Evolutionary conservation across 129 eudicot genomes (phyloP), one percentile per base, ranked within the genome.

Genomic region (Solidago caesia): DNA sequence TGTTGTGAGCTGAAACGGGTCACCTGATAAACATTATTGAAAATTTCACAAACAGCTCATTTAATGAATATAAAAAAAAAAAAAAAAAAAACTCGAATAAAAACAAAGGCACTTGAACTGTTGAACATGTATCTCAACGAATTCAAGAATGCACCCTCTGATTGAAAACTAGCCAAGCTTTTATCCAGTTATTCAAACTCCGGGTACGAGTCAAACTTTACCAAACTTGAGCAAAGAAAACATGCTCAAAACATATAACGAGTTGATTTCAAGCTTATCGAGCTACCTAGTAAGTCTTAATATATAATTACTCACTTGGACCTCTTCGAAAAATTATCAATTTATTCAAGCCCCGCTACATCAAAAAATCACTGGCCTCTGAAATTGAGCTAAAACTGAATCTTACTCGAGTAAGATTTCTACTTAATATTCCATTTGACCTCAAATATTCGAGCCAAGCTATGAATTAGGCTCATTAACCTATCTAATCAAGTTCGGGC

Each of bases 1-100:
- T 85, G 84, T 42, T 52, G 79, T 68, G 81, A 68, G 52, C 81
- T 75, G 72, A 73, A 85, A 8, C 71, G 85, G 61, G 79, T 60
- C 57, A 85, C 87, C 92, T 88, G 72, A 70, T 16, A 51, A 72
- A 63, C 66, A 85, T 53, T 77, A 26, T 64, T 33, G 39, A 41
- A 44, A 15, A 67, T 57, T 47, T 83, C 64, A 77, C 48, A 59
- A 33, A 64, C 57, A 71, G 39, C 62, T 26, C 44, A 43, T 46
- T 26, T 64, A 55, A 56, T 56, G 11, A 43, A 45, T 2, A 33
- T 52, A 41, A 29, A 57, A 64, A 64, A n/a, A 4, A 12, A 15
- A 21, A 16, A 27, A 59, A 10, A 15, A 68, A 27, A 45, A 64
- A 26, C 69, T 60, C 13, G 48, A 39, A 26, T 44, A 33, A 45